phyloP scores from a whole-genome alignment of 345 rosid genomes.

The Syzygium aromaticum region DNA sequence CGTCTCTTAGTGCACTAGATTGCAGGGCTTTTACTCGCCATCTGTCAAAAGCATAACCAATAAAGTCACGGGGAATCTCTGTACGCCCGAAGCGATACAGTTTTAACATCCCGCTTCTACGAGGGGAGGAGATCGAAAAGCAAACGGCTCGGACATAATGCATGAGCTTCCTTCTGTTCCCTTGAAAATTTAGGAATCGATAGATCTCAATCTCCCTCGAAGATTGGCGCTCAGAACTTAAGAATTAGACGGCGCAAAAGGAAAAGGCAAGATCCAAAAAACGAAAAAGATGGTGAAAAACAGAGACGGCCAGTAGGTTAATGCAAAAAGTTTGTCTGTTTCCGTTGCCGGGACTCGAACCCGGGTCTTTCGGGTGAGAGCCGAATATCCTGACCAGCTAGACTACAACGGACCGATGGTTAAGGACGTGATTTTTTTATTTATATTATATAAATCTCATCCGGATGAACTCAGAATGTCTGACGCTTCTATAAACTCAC shows the following conservation, averaged over 20 bases:
- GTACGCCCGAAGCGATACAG: neutral
- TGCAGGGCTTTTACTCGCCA: neutral
- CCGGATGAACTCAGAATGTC: too few relatives aligned
- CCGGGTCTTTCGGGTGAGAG: slow-evolving; percentile 82
- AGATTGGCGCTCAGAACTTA: neutral
- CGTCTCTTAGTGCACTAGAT: neutral
- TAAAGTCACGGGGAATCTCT: neutral
- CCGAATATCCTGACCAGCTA: slow-evolving; percentile 69
- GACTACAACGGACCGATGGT: slow-evolving; percentile 53
- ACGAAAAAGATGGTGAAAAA: neutral
- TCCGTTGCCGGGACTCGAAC: slow-evolving; percentile 91
- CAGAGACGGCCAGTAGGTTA: too few relatives aligned
- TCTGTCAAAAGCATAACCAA: neutral
- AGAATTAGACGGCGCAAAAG: neutral
- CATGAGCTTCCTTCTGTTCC: neutral
- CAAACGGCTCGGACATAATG: neutral
- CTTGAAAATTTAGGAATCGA: neutral
- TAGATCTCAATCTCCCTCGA: neutral
- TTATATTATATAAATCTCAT: neutral
- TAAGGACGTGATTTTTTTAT: fast-evolving
- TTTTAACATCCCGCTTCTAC: neutral
- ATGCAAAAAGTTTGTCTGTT: fast-evolving
- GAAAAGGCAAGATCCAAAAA: neutral
- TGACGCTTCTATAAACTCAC: neutral
- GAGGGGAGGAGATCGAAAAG: neutral